phyloP scores from a whole-genome alignment of 2,329 filamentous ascomycete genomes.

The Metarhizium robertsii region DNA sequence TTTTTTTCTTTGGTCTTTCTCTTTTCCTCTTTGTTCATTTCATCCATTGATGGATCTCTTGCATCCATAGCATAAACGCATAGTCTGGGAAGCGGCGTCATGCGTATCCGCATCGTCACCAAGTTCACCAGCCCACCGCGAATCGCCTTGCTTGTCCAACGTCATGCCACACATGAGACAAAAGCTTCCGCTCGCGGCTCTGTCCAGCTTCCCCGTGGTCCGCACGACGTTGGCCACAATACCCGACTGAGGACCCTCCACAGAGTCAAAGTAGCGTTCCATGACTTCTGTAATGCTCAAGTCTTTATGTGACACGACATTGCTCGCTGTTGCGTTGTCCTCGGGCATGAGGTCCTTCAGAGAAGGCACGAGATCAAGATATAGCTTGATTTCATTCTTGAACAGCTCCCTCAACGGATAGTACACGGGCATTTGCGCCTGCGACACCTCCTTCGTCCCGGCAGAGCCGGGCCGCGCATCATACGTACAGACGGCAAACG shows the following conservation, averaged over 20 bases:
- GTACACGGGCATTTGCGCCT: slow-evolving; percentile 41
- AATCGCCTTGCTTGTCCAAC: slow-evolving; percentile 53
- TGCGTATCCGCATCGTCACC: slow-evolving; percentile 30
- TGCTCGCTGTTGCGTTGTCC: slow-evolving; percentile 18
- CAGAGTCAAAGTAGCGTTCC: slow-evolving; percentile 70
- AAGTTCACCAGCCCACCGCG: slow-evolving; percentile 53
- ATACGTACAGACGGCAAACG: slow-evolving; percentile 27
- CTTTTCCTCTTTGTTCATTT: no score
- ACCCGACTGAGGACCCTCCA: slow-evolving; percentile 78
- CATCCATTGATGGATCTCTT: slow-evolving; percentile 51
- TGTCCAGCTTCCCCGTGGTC: slow-evolving; percentile 73
- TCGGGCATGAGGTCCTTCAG: slow-evolving; percentile 39
- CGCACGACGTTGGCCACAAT: slow-evolving; percentile 94
- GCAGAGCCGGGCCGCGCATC: slow-evolving; percentile 13
- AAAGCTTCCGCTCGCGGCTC: slow-evolving; percentile 27
- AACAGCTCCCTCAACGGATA: slow-evolving; percentile 81
- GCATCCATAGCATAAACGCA: slow-evolving; percentile 63
- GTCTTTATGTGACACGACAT: slow-evolving; percentile 58
- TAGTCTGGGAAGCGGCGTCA: slow-evolving; percentile 13
- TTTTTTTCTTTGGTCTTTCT: slow-evolving; percentile 7
- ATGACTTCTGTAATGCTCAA: slow-evolving; percentile 88
- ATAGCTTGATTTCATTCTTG: slow-evolving; percentile 67
- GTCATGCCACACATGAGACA: slow-evolving; percentile 65
- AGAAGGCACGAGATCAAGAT: slow-evolving; percentile 46
- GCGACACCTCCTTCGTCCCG: slow-evolving; percentile 7